Percentiles rank a stretch among this genome's conserved stretches.
Evolutionary conservation across 192 early-diverging fungal genomes (phyloP).

Genomic region (Backusella luteola): DNA sequence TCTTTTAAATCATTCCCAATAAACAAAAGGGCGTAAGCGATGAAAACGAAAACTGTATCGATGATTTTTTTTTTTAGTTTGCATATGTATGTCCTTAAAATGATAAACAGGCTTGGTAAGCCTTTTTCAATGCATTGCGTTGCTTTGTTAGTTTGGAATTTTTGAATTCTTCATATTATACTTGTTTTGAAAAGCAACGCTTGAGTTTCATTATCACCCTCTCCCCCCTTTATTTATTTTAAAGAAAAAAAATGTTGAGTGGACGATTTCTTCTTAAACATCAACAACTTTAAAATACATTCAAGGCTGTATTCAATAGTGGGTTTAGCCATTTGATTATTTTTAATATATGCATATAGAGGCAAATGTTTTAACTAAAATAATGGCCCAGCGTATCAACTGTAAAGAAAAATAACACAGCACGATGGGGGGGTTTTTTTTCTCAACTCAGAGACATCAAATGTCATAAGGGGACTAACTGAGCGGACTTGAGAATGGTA

Average conservation of each 20-base stretch:
- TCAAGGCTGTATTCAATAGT: neutral
- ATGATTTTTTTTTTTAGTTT: neutral
- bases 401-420: neutral
- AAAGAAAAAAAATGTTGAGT: neutral
- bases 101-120: neutral
- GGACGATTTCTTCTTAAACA: neutral
- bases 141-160: neutral
- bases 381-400: neutral
- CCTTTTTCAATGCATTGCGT: neutral
- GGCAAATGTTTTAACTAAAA: neutral
- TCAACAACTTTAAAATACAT: neutral
- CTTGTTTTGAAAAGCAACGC: neutral
- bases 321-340: neutral
- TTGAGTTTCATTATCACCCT: neutral
- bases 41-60: neutral
- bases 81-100: neutral
- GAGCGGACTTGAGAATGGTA: neutral
- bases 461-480: neutral
- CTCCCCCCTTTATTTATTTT: neutral
- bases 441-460: neutral
- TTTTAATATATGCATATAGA: slow-evolving; percentile 6
- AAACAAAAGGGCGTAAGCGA: neutral
- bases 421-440: neutral
- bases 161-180: neutral
- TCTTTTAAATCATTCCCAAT: neutral